These are phyloP conservation scores for Paracorniculantispora psalliotae DNA, from an alignment of 2,329 filamentous ascomycete species.

Conservation along the genomic window DNA sequence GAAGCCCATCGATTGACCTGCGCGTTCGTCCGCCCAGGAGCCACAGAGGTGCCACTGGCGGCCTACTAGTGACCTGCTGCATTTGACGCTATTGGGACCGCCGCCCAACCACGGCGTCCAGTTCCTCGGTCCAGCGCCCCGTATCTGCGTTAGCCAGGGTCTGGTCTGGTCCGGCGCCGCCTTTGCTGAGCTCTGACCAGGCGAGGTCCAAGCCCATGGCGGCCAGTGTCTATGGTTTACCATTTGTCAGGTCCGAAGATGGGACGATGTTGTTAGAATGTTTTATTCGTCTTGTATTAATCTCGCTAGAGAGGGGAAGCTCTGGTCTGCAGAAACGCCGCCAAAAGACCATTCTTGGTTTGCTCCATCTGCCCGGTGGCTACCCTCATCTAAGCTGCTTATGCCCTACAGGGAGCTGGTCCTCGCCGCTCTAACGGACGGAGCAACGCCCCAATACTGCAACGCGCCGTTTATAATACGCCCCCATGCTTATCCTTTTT, in stretches of 20 bases:
- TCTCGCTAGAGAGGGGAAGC: background rate
- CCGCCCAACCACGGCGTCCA: background rate
- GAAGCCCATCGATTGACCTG: too few relatives aligned
- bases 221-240: too few relatives aligned
- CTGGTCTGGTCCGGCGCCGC: background rate
- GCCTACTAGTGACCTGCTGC: too few relatives aligned
- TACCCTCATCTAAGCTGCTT: background rate
- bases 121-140: too few relatives aligned
- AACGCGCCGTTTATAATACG: background rate
- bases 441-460: background rate
- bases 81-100: background rate
- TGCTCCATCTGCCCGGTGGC: background rate
- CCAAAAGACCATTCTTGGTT: background rate
- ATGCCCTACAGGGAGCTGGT: background rate
- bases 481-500: background rate
- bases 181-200: background rate
- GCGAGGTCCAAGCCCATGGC: background rate
- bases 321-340: background rate
- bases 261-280: background rate
- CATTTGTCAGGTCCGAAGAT: too few relatives aligned
- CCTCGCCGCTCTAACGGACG: background rate
- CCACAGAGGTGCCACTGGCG: background rate
- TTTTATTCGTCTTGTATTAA: too few relatives aligned
- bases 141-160: too few relatives aligned
- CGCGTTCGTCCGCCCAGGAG: background rate